These are phyloP conservation scores for Pichia nakasei DNA, from an alignment of 805 yeast genomes.

Conservation along the genomic window DNA sequence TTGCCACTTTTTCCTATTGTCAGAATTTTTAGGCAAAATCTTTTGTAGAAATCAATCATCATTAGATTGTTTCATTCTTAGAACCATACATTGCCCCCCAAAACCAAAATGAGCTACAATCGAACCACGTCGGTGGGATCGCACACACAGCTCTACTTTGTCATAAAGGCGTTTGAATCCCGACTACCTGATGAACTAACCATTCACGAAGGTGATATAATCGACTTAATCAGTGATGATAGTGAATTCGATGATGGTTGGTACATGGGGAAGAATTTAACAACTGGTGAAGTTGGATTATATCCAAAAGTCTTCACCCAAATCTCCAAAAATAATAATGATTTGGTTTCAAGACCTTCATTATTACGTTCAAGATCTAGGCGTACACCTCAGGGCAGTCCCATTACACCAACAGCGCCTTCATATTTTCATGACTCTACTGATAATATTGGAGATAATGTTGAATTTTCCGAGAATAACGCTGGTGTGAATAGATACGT, in stretches of 20 bases:
- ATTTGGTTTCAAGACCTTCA: constrained; percentile 25
- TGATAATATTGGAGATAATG: neutral
- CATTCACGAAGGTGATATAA: constrained; percentile 70
- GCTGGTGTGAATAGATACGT: constrained; percentile 34
- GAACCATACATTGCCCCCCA: neutral
- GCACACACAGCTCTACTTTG: constrained; percentile 30
- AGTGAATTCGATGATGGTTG: constrained; percentile 93
- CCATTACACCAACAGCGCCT: constrained; percentile 15
- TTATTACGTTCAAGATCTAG: constrained; percentile 54
- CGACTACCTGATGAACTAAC: constrained; percentile 86
- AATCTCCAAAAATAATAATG: constrained; percentile 3
- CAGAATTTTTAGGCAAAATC: too few relatives aligned
- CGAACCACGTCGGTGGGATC: neutral
- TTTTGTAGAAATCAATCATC: too few relatives aligned
- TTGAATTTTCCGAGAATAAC: too few relatives aligned
- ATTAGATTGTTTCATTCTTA: too few relatives aligned
- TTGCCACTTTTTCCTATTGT: too few relatives aligned
- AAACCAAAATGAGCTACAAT: neutral
- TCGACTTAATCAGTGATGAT: constrained; percentile 88
- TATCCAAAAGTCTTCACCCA: constrained; percentile 86
- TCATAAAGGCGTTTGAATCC: constrained; percentile 80
- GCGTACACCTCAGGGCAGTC: constrained; percentile 28
- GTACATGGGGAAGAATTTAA: constrained; percentile 81
- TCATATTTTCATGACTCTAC: neutral
- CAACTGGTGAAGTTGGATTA: constrained; percentile 69